Evolutionary conservation across 176 grass and related monocot species (phyloP).

Genomic region (Themeda triandra): DNA sequence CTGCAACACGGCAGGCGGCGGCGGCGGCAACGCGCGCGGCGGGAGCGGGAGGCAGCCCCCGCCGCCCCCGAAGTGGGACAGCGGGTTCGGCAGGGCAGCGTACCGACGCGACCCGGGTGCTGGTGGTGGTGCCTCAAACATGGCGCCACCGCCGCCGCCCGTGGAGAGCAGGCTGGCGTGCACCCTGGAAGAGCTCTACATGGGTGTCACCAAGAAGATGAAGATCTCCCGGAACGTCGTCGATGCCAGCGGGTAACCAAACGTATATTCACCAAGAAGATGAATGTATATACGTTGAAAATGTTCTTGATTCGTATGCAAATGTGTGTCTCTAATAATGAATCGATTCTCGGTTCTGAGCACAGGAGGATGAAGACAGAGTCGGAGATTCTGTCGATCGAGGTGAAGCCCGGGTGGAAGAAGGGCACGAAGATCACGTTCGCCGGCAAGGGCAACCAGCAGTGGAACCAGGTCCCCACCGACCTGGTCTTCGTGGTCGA

Average conservation of each 20-base stretch:
- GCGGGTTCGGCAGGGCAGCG: neutral
- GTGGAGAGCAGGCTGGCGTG: constrained; percentile 78
- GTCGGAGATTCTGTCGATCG: constrained; percentile 60
- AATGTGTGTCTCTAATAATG: neutral
- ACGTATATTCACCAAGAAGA: no score
- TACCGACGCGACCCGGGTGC: constrained; percentile 15
- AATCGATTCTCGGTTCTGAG: neutral
- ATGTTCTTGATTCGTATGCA: no score
- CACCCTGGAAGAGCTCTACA: constrained; percentile 81
- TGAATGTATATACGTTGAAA: no score
- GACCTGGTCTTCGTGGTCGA: constrained; percentile 74
- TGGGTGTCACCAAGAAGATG: constrained; percentile 76
- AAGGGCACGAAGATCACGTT: constrained; percentile 84
- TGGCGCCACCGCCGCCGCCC: neutral
- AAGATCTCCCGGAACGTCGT: constrained; percentile 65
- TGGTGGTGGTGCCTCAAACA: neutral
- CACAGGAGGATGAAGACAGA: constrained; percentile 54
- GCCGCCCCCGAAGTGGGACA: constrained; percentile 26
- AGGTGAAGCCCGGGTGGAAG: constrained; percentile 90
- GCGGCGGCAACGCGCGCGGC: constrained; percentile 5
- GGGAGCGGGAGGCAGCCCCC: constrained; percentile 28
- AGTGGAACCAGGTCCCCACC: constrained; percentile 25
- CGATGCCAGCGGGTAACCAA: constrained; percentile 42
- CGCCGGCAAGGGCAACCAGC: constrained; percentile 54
- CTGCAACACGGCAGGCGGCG: neutral